These are phyloP conservation scores for Crepidotus variabilis DNA, from an alignment of 768 basidiomycete species.

Conservation along the genomic window DNA sequence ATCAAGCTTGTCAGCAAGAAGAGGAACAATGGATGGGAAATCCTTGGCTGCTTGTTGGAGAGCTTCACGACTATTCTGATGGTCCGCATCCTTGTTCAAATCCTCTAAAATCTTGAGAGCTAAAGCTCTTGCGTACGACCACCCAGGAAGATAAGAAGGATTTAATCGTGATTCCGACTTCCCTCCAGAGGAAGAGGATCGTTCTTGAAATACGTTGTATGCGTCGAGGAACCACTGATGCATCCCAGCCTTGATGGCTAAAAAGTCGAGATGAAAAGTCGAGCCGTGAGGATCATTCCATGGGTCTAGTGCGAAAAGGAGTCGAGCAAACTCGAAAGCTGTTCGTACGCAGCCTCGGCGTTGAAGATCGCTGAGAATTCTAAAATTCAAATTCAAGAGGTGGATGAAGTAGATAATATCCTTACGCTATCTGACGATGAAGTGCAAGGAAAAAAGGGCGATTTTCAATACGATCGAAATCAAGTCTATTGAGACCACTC, in stretches of 20 bases:
- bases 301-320: conserved; percentile 83
- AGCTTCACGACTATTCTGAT: conserved; percentile 59
- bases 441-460: conserved; percentile 88
- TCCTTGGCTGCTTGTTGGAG: conserved; percentile 68
- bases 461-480: conserved; percentile 90
- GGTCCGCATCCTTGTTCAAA: conserved; percentile 39
- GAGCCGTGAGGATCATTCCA: conserved; percentile 87
- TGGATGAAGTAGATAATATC: neutral
- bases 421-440: conserved; percentile 79
- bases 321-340: conserved; percentile 87
- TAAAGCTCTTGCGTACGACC: conserved; percentile 69
- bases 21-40: conserved; percentile 79
- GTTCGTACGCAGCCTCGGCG: conserved; percentile 89
- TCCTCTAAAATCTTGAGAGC: conserved; percentile 55
- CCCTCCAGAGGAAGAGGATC: conserved; percentile 12
- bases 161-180: conserved; percentile 33
- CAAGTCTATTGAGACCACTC: conserved; percentile 75
- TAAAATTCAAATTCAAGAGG: neutral
- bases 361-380: conserved; percentile 61
- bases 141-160: conserved; percentile 70
- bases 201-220: conserved; percentile 43
- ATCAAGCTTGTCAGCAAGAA: conserved; percentile 86
- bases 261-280: conserved; percentile 77
- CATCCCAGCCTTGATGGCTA: conserved; percentile 81
- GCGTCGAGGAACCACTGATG: conserved; percentile 75